These are phyloP conservation scores for Malassezia brasiliensis DNA, from an alignment of 1,284 basidiomycete species.

Conservation along the genomic window DNA sequence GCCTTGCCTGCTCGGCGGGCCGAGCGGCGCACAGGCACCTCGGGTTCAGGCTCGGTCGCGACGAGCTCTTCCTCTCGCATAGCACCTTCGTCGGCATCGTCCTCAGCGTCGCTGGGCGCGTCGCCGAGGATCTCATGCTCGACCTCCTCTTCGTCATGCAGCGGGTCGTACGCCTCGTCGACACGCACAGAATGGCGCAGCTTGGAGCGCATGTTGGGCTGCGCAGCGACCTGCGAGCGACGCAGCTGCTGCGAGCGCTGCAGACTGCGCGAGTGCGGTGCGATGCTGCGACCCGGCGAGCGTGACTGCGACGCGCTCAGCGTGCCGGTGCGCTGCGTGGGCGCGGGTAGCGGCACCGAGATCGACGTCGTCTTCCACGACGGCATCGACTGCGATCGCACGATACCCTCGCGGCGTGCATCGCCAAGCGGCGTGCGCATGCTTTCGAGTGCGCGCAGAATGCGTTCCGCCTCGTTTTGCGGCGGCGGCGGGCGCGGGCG, in stretches of 20 bases:
- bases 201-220: slow-evolving; percentile 16
- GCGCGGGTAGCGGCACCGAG: slow-evolving; percentile 16
- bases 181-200: slow-evolving; percentile 6
- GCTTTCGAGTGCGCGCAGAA: slow-evolving; percentile 48
- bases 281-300: slow-evolving; percentile 17
- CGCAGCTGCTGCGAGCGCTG: slow-evolving; percentile 8
- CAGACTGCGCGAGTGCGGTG: slow-evolving; percentile 30
- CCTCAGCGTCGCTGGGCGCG: background rate
- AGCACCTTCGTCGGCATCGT: background rate
- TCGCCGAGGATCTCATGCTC: background rate
- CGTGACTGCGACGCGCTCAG: background rate
- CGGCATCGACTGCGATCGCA: slow-evolving; percentile 14
- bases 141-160: slow-evolving; percentile 6
- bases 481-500: slow-evolving; percentile 37
- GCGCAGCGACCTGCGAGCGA: slow-evolving; percentile 1
- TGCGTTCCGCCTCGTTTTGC: slow-evolving; percentile 49
- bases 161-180: background rate
- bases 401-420: slow-evolving; percentile 21
- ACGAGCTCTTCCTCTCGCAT: background rate
- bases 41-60: background rate
- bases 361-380: slow-evolving; percentile 16
- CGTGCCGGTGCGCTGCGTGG: slow-evolving; percentile 2
- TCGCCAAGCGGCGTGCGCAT: slow-evolving; percentile 43
- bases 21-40: slow-evolving; percentile 6
- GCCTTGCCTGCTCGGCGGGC: background rate